A percentile compares a stretch with the other conserved stretches of the same genome.
phyloP scores from a whole-genome alignment of 805 yeast genomes.

The Saccharomycopsis babjevae region DNA sequence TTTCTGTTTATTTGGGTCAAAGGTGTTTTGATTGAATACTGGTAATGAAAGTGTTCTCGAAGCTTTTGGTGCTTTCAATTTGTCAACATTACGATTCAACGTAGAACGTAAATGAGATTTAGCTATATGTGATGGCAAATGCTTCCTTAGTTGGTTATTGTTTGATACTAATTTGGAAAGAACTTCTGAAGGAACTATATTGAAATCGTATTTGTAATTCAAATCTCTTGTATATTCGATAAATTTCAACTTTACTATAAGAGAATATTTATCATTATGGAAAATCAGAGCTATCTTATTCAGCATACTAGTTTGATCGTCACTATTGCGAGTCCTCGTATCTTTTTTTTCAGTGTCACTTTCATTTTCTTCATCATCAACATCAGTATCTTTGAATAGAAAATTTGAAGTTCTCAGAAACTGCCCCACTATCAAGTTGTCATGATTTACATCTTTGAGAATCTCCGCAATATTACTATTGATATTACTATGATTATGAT shows the following conservation, averaged over 20 bases:
- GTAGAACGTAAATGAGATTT: background rate
- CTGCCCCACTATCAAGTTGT: constrained; percentile 1
- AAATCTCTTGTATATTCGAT: constrained; percentile 6
- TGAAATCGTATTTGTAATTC: background rate
- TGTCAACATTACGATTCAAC: background rate
- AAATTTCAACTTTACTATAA: constrained; percentile 12
- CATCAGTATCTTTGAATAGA: background rate
- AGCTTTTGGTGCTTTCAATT: constrained; percentile 14
- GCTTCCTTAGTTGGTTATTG: background rate
- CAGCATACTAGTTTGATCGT: background rate
- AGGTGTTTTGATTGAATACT: background rate
- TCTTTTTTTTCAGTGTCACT: background rate
- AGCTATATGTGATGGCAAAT: background rate
- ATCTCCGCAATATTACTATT: background rate
- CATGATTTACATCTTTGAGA: background rate
- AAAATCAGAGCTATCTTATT: background rate
- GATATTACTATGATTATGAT: background rate
- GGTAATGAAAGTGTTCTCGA: constrained; percentile 17
- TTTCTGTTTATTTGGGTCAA: background rate
- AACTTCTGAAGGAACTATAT: background rate
- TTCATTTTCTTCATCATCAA: background rate
- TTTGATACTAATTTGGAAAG: background rate
- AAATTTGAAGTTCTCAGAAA: constrained; percentile 7
- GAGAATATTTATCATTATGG: constrained; percentile 2
- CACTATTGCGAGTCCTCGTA: no score